Evolutionary conservation across 2,329 filamentous ascomycete genomes (phyloP), one percentile per base, ranked within the genome.

Genomic region (Trichoderma atrobrunneum): DNA sequence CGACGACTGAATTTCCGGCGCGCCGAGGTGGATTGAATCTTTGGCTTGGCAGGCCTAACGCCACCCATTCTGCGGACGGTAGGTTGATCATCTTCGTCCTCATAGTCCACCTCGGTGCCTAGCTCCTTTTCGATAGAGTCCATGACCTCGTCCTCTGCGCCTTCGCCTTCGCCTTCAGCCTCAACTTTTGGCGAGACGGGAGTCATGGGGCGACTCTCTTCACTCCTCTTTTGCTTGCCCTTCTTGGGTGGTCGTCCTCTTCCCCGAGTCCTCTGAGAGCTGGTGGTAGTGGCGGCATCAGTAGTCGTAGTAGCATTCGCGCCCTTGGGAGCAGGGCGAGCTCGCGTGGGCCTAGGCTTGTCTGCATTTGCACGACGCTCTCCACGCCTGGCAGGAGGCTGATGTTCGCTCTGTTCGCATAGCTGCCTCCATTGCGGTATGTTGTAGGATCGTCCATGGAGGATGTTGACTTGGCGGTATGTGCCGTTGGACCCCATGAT

Each of bases 371-470:
- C 89, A 73, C 93, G 89, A 75, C 92, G 87, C 82, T 96, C 93
- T 69, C 97, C 96, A 80, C 96, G 91, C 78, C 91, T 91, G 7
- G 96, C 96, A 0, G 96, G 96, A 11, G 96, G 96, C 78, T 98
- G 96, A 80, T 99, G 94, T 77, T 97, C 95, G 79, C 93, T 95
- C 82, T 98, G 94, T 74, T 98, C 93, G 80, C 95, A 98, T 51
- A 98, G 87, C 70, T 93, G 89, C 76, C 94, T 93, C 96, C 96
- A 99, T 82, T 99, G 95, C 0, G 95, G 95, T 5, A 99, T 86
- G 77, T 98, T 99, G 84, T 99, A 99, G 16, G 94, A 94, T 80
- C 96, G 89, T 80, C 97, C 94, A 82, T 98, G 97, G 78, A 98
- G 91, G 73, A 99, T 95, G 79, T 99, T 99, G 78, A 96, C 93